Evolutionary conservation across 2,329 filamentous ascomycete genomes (phyloP), one percentile per base, ranked within the genome.

Genomic region (Fusarium citri): DNA sequence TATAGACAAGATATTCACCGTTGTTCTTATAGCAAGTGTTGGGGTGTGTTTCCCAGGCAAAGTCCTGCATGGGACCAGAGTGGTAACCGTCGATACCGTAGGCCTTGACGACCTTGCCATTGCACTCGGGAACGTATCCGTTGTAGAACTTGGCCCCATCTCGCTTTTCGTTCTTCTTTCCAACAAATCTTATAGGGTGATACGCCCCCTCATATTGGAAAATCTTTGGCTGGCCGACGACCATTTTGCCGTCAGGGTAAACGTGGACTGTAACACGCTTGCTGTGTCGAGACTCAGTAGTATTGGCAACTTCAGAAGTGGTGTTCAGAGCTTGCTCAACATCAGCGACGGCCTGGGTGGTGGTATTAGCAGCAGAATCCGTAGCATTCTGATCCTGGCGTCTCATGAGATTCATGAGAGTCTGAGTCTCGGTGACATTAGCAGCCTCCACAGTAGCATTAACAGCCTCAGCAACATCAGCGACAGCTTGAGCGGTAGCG

Each of bases 101-200:
- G 14, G 56, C 58, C 30, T 69, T 58, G 34, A 65, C 20, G n/a
- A 50, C 7, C 41, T 61, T 57, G 23, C 68, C 68, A 20, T 64
- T 23, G 9, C 69, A 72, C 25, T 68, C 37, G 8, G 43, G 41
- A 22, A 46, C 45, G 18, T 60, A 56, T 53, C 68, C 71, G 49
- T 72, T 72, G 58, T 72, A 73, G 55, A 62, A 67, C 47, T 71
- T 71, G 47, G 58, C 53, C 34, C 34, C 34, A 28, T 42, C 59
- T 61, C 71, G 66, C 25, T 60, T 65, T 16, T 9, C 16, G 11
- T 37, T 37, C 34, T 37, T 37, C 34, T 37, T 37, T 34, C 31
- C 31, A 18, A 34, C 16, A 34, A 34, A 34, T 18, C 18, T 34
- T 34, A 34, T 16, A 34, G 31, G 31, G 15, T 34, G 15, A 15